Evolutionary conservation across 805 yeast species (phyloP).

Genomic region (Monosporozyma aquatica): DNA sequence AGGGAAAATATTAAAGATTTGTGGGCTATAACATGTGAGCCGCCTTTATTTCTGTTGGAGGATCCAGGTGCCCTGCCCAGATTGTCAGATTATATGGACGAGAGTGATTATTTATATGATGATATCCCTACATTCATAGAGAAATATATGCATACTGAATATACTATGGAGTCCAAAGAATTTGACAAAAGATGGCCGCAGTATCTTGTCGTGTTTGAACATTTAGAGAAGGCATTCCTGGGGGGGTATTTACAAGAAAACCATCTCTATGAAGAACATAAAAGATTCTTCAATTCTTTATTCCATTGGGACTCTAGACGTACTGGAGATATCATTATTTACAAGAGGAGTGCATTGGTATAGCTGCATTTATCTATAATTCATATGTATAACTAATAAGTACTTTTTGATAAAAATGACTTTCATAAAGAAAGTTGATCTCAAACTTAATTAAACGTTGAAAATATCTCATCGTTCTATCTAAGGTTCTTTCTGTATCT

Average conservation of each 20-base stretch:
- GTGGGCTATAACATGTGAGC: slow-evolving; percentile 88
- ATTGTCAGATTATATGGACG: slow-evolving; percentile 57
- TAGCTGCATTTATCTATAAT: too few species aligned
- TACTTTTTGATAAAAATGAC: background rate
- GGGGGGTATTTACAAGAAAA: slow-evolving; percentile 33
- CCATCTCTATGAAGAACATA: slow-evolving; percentile 35
- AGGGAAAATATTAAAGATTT: slow-evolving; percentile 39
- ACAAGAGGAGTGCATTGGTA: slow-evolving; percentile 14
- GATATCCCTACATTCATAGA: slow-evolving; percentile 52
- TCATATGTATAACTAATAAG: too few species aligned
- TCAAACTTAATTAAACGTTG: too few species aligned
- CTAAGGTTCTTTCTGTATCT: too few species aligned
- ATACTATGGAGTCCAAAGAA: slow-evolving; percentile 13
- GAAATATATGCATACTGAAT: slow-evolving; percentile 40
- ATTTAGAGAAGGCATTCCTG: slow-evolving; percentile 39
- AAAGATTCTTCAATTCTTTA: slow-evolving; percentile 63
- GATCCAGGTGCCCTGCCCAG: slow-evolving; percentile 25
- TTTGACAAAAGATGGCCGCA: slow-evolving; percentile 56
- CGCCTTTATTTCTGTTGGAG: slow-evolving; percentile 48
- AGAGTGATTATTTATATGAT: slow-evolving; percentile 74
- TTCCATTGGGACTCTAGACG: slow-evolving; percentile 84
- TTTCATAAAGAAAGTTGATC: too few species aligned
- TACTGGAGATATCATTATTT: slow-evolving; percentile 67
- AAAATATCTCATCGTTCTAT: too few species aligned
- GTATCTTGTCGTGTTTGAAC: slow-evolving; percentile 64